A percentile compares a stretch with the other conserved stretches of the same genome.
These are phyloP conservation scores for Mycosphaerelloides madeirae DNA, from an alignment of 2,329 filamentous ascomycete genomes.

Conservation along the genomic window DNA sequence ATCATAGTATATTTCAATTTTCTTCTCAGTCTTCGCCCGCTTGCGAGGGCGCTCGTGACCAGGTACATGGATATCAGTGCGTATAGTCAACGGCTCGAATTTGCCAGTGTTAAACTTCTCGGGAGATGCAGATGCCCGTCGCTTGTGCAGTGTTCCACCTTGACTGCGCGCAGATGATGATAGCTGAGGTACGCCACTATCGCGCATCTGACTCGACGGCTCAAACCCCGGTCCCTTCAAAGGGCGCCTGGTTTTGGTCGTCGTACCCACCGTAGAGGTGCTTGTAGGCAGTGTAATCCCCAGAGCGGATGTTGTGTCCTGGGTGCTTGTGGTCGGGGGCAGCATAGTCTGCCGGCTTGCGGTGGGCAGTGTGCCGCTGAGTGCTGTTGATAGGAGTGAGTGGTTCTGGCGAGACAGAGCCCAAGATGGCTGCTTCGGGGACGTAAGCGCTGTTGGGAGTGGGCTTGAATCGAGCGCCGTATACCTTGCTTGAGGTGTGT, in stretches of 20 bases:
- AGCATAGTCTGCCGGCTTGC: conserved; percentile 17
- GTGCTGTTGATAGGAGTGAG: conserved; percentile 14
- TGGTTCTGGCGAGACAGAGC: conserved; percentile 6
- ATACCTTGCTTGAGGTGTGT: conserved; percentile 4
- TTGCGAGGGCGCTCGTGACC: conserved; percentile 12
- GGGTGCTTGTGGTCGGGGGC: conserved; percentile 13
- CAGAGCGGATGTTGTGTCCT: conserved; percentile 9
- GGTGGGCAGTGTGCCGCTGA: conserved; percentile 3
- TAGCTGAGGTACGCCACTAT: neutral
- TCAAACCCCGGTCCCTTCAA: conserved; percentile 5
- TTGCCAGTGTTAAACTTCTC: conserved; percentile 25
- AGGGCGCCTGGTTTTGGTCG: conserved; percentile 12
- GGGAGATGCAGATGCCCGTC: conserved; percentile 23
- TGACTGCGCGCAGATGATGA: neutral
- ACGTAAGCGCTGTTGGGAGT: conserved; percentile 12
- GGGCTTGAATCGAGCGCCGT: conserved; percentile 7
- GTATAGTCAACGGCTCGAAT: conserved; percentile 23
- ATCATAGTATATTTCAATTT: conserved; percentile 23
- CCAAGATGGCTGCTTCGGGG: conserved; percentile 10
- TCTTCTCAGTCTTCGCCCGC: conserved; percentile 17
- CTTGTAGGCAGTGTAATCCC: conserved; percentile 12
- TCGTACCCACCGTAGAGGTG: conserved; percentile 19
- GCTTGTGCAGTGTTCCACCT: conserved; percentile 21
- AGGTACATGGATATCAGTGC: conserved; percentile 7
- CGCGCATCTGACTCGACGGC: neutral